phyloP scores from a whole-genome alignment of 179 eudicot species.

The Carnegiea gigantea region DNA sequence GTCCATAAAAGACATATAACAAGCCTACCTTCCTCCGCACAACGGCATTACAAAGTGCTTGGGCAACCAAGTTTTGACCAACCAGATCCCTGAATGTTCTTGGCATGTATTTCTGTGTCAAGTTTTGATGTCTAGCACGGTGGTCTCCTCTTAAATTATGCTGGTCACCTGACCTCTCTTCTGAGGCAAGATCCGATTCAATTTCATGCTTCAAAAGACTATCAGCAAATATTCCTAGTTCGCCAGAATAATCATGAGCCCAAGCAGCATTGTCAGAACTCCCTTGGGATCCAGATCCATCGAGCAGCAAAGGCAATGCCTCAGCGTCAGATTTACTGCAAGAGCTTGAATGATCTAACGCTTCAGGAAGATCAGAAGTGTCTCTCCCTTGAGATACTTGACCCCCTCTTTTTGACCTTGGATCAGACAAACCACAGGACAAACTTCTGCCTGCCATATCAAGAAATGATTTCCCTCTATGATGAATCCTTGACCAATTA shows the following conservation, averaged over 20 bases:
- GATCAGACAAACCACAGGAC: slow-evolving; percentile 85
- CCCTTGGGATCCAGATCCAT: slow-evolving; percentile 63
- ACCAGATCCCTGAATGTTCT: slow-evolving; percentile 82
- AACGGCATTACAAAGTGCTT: slow-evolving; percentile 87
- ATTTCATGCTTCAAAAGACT: slow-evolving; percentile 60
- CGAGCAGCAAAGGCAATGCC: slow-evolving; percentile 74
- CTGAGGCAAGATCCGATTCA: slow-evolving; percentile 76
- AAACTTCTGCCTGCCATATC: slow-evolving; percentile 89
- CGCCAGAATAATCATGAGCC: slow-evolving; percentile 92
- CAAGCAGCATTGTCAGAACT: slow-evolving; percentile 68
- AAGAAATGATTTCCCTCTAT: slow-evolving; percentile 82
- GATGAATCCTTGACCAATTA: slow-evolving; percentile 94
- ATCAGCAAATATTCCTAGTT: slow-evolving; percentile 78
- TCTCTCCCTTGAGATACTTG: slow-evolving; percentile 41
- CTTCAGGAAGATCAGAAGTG: slow-evolving; percentile 39
- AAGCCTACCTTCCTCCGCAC: slow-evolving; percentile 62
- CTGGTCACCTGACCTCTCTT: slow-evolving; percentile 55
- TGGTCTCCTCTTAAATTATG: slow-evolving; percentile 41
- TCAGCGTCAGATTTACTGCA: slow-evolving; percentile 59
- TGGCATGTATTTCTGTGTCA: slow-evolving; percentile 88
- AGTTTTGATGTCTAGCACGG: slow-evolving; percentile 61
- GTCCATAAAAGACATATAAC: slow-evolving; percentile 84
- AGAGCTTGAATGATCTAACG: slow-evolving; percentile 56
- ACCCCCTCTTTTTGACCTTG: slow-evolving; percentile 55
- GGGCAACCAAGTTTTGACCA: slow-evolving; percentile 83